Evolutionary conservation across 768 basidiomycete species (phyloP), one percentile per base, ranked within the genome.

Genomic region (Artomyces pyxidatus): DNA sequence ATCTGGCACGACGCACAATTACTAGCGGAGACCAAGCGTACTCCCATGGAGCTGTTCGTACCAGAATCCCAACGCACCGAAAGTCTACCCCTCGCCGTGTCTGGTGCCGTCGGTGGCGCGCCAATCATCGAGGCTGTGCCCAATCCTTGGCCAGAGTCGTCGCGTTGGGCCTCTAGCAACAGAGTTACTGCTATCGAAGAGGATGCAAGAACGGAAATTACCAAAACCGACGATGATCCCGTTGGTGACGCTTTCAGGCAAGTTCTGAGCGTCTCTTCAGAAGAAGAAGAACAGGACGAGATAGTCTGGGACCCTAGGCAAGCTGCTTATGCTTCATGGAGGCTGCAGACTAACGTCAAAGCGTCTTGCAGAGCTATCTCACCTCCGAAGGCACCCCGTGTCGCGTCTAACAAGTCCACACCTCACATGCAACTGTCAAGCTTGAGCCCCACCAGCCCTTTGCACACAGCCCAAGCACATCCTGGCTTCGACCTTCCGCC

Each of bases 171-270:
- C 17, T 47, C 54, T 23, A 65, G 66, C 25, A 48, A 52, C 7
- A 62, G 65, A 14, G 17, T 4, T 35, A 8, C 17, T 12, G 12
- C 32, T 17, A 17, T 35, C 12, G 80, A 83, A 19, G 88, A 85
- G 16, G 75, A 78, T 43, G 76, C 76, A 56, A 79, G 78, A 38
- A 88, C 84, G 17, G 71, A 77, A 42, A 82, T 81, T 23, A 85
- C 80, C 9, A 77, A 74, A 37, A 88, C 85, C 2, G 89, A 91
- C 40, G 88, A 91, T 53, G 95, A 95, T 58, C 80, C 85, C 0
- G 76, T 96, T 28, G 76, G 73, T 10, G 77, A 82, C 10, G 85
- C 79, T 4, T 83, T 88, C 59, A 66, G 75, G 23, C 65, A 76
- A 59, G 74, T 66, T 25, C 58, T 75, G 8, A 67, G 66, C 32